Evolutionary conservation across 1,284 basidiomycete species (phyloP), one percentile per base, ranked within the genome.

Genomic region (Rhodotorula sp.): DNA sequence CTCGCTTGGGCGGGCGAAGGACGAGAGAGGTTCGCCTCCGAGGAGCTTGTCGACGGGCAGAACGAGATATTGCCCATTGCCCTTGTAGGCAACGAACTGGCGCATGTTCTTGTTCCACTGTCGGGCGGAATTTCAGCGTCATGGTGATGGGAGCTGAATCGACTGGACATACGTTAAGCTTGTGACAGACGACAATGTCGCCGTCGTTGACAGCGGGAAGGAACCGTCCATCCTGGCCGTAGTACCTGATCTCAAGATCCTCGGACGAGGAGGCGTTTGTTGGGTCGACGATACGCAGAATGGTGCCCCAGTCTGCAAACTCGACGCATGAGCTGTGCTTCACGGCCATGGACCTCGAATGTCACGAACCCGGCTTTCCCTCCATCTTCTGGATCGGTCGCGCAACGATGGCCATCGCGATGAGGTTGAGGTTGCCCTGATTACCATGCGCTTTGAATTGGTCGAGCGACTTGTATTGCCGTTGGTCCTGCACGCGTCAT

Each of bases 171-270:
- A 72, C 70, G 42, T 72, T 65, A 16, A 72, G n/a, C 3, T 41
- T 13, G 34, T 67, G 70, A 0, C 68, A 3, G 9, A 72, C n/a
- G 34, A 68, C n/a, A 41, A 72, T 58, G 44, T 72, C 70, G n/a
- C 70, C 70, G 25, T 68, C 52, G 8, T 59, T 9, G 23, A 61
- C 9, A 3, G 16, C 9, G 8, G 63, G 66, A 10, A 62, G 1
- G 19, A 64, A 12, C 3, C 34, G 9, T 41, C 44, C 23, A 14
- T 16, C 25, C 44, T 21, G 12, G 13, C 50, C 64, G 48, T 25
- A 50, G 64, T 25, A 42, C 4, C 10, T n/a, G n/a, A 62, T 23
- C 44, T 57, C 21, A 42, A n/a, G 12, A 12, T 5, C 14, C n/a
- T 45, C 10, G 21, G 7, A 16, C 46, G n/a, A 52, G 3, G 45